Base-by-base conservation (phyloP, 169 alveolate genomes). In the Plasmodium ovale region DNA sequence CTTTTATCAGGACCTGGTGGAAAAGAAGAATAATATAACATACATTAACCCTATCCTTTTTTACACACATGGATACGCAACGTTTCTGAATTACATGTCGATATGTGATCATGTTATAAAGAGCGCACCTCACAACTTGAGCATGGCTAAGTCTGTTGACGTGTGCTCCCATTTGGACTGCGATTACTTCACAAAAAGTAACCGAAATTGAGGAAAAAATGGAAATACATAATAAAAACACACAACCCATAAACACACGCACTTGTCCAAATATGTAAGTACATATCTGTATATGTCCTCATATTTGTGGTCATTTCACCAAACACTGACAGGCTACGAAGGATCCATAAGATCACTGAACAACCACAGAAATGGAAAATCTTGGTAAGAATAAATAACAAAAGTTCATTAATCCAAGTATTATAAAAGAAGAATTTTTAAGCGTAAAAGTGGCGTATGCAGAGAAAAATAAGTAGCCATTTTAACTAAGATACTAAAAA, bases 51-150 rank as follows among this genome's bases (percentile, higher is more conserved):
- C 90, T 10, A 70, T 35, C 53, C 23, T 37, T 67, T 82, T 82
- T 64, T 82, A 65, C 31, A 82, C 90, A 16, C 16, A 68, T 64
- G 92, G 92, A 62, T 69, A 87, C 35, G 64, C 87, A 16, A 67
- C 82, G 3, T 87, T 87, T 47, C 53, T 87, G 62, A 87, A 87
- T 64, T 87, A 87, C n/a, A 65, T 87, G 92, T 60, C 92, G 31
- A 58, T 87, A 44, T 87, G 92, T 62, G 88, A 87, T 47, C 27
- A 70, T n/a, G 65, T 69, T 72, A 33, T 73, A 56, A 87, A 87
- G 37, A 21, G 64, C 12, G 73, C 51, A 21, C 85, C 84, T 2
- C 37, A 82, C 31, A 82, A 82, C 37, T 25, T 82, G 31, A 82
- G 90, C 31, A 82, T 70, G 14, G 16, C 54, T 3, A 82, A 82